These are phyloP conservation scores for Peterozyma xylosa DNA, from an alignment of 805 yeast genomes.

Conservation along the genomic window DNA sequence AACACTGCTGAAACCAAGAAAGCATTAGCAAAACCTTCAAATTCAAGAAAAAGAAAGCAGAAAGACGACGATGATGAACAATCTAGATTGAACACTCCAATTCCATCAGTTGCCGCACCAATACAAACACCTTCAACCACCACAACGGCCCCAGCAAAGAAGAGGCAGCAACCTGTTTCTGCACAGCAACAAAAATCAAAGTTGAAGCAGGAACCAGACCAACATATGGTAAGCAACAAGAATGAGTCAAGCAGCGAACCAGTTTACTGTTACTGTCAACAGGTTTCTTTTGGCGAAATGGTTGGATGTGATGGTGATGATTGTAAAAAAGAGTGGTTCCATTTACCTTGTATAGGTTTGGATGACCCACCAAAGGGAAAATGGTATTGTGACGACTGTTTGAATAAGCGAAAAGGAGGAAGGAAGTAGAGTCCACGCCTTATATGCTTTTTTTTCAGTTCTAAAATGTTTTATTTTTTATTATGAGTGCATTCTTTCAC, in stretches of 20 bases:
- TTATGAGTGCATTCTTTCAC: too few species aligned
- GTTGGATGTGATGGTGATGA: slow-evolving; percentile 96
- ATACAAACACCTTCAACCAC: not conserved
- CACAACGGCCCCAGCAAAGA: not conserved
- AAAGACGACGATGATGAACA: not conserved
- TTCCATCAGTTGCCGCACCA: not conserved
- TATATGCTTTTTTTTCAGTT: too few species aligned
- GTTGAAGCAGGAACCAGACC: not conserved
- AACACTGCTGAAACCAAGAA: not conserved
- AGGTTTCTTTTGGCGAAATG: slow-evolving; percentile 97
- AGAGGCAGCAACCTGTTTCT: not conserved
- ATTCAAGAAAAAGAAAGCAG: slow-evolving; percentile 3
- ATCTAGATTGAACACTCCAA: slow-evolving; percentile 5
- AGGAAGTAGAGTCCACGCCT: slow-evolving; percentile 30
- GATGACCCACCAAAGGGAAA: slow-evolving; percentile 80
- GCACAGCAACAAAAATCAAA: slow-evolving; percentile 1
- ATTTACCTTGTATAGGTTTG: slow-evolving; percentile 85
- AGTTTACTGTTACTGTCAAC: slow-evolving; percentile 92
- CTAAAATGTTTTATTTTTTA: too few species aligned
- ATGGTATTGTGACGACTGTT: slow-evolving; percentile 74
- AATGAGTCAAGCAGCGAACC: slow-evolving; percentile 51
- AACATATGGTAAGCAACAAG: slow-evolving; percentile 3
- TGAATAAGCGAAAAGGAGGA: slow-evolving; percentile 19
- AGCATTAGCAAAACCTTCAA: not conserved
- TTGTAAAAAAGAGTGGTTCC: slow-evolving; percentile 94